phyloP scores from a whole-genome alignment of 1,284 basidiomycete species.

The Xerocomus nothofagi region DNA sequence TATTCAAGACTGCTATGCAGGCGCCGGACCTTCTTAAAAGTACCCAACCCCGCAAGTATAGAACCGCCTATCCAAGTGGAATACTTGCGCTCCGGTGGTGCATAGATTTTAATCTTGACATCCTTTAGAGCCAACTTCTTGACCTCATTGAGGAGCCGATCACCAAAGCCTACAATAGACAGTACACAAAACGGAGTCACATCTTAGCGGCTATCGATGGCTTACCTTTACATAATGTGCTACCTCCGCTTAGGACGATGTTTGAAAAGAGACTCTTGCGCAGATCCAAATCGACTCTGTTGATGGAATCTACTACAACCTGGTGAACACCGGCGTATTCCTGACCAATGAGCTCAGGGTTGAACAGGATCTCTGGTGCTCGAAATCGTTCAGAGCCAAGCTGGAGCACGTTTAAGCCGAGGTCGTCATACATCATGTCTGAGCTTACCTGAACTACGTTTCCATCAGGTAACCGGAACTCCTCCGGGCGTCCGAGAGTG shows the following conservation, averaged over 20 bases:
- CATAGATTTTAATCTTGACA: conserved; percentile 98
- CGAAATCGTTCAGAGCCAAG: conserved; percentile 95
- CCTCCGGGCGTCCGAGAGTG: conserved; percentile 72
- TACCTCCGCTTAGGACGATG: conserved; percentile 95
- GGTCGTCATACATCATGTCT: not conserved
- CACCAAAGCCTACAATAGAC: conserved; percentile 79
- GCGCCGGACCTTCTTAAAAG: conserved; percentile 90
- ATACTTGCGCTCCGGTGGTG: conserved; percentile 99
- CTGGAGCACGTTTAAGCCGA: conserved; percentile 41
- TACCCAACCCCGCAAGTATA: conserved; percentile 91
- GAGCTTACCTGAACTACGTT: conserved; percentile 81
- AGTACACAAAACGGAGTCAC: conserved; percentile 10
- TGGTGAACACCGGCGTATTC: conserved; percentile 98
- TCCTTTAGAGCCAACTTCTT: conserved; percentile 97
- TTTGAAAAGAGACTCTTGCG: conserved; percentile 95
- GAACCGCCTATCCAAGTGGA: conserved; percentile 99
- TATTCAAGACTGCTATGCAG: conserved; percentile 2
- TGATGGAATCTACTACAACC: conserved; percentile 88
- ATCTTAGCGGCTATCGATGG: conserved; percentile 4
- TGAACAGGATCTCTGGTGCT: conserved; percentile 97
- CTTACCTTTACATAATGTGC: conserved; percentile 88
- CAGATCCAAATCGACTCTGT: conserved; percentile 85
- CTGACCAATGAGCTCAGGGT: conserved; percentile 94
- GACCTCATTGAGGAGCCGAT: conserved; percentile 91
- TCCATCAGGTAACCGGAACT: conserved; percentile 94